Base-by-base conservation (phyloP, 441 rosid species). In the Mallotus japonicus region DNA sequence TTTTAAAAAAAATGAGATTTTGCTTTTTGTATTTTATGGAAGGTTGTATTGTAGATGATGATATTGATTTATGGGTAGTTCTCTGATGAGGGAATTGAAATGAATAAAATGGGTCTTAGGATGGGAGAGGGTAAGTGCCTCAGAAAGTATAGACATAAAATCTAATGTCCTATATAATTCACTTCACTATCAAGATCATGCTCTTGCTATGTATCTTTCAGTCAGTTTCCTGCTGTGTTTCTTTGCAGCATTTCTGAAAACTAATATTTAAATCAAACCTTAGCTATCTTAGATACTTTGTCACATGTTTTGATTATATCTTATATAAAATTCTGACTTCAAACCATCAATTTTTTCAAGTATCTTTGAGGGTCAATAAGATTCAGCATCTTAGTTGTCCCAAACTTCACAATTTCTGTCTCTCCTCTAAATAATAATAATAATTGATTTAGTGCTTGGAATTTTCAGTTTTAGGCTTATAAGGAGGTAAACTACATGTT, bases 141-240 rank as follows among this genome's bases (percentile, higher is more conserved):
- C 82, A 74, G 73, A 85, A 87, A 84, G 91, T 74, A 74, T 60
- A 74, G 86, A 79, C 91, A 84, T 54, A 65, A 67, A 65, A 67
- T 60, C 61, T 32, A 22, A 32, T 67, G 70, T 72, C 75, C 68
- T 68, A 14, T 64, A 69, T 67, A 32, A 69, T 81, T 62, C 73
- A 49, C 75, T 71, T 81, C 82, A 66, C 77, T 69, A 59, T 80
- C 87, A 70, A 63, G 55, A 79, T 73, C 78, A 73, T 70, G 70
- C 70, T 73, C 50, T 34, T 76, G 62, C 73, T 53, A 59, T 73
- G 82, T 75, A 73, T 77, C 78, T 78, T 82, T 80, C 79, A 73
- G 79, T 82, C 77, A 64, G 69, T 75, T 73, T 77, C 65, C 12
- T 74, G 62, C 64, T 69, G 51, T 73, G 75, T 74, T 78, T 73